Percentiles rank a stretch among this genome's conserved stretches.
phyloP scores from a whole-genome alignment of 139 green algal species.

The Spirogloea muscicola region DNA sequence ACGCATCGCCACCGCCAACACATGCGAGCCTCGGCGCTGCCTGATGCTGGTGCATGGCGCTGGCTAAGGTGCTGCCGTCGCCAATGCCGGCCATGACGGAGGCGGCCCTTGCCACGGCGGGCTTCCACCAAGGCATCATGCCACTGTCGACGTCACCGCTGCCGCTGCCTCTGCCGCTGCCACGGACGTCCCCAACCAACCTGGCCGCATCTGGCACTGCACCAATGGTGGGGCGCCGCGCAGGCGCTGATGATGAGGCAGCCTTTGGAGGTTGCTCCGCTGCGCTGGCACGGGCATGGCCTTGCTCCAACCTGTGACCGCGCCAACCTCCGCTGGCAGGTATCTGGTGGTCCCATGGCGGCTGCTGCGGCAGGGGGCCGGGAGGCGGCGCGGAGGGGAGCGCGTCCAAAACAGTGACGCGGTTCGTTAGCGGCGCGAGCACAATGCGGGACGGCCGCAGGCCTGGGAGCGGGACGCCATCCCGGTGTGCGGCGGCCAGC shows the following conservation, averaged over 20 bases:
- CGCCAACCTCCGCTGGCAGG: neutral
- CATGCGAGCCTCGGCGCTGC: neutral
- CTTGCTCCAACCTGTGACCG: neutral
- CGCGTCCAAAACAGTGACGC: slow-evolving; percentile 5
- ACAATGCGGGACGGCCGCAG: slow-evolving; percentile 18
- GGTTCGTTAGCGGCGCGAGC: slow-evolving; percentile 2
- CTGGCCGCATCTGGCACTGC: too few relatives aligned
- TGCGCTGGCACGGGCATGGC: neutral
- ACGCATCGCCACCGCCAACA: neutral
- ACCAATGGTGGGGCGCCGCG: too few relatives aligned
- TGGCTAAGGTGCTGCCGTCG: neutral
- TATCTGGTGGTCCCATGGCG: neutral
- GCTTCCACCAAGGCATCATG: neutral
- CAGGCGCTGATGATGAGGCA: too few relatives aligned
- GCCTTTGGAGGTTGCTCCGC: neutral
- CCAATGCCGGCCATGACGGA: neutral
- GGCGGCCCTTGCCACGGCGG: neutral
- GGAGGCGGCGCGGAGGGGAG: neutral
- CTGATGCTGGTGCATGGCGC: neutral
- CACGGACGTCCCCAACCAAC: too few relatives aligned
- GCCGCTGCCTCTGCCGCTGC: too few relatives aligned
- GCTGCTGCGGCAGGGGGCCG: neutral
- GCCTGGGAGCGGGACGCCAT: neutral
- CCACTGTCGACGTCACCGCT: neutral
- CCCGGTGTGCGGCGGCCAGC: slow-evolving; percentile 12